Conservation (phyloP, 106 monocot species). For the Dioscorea zingiberensis region DNA sequence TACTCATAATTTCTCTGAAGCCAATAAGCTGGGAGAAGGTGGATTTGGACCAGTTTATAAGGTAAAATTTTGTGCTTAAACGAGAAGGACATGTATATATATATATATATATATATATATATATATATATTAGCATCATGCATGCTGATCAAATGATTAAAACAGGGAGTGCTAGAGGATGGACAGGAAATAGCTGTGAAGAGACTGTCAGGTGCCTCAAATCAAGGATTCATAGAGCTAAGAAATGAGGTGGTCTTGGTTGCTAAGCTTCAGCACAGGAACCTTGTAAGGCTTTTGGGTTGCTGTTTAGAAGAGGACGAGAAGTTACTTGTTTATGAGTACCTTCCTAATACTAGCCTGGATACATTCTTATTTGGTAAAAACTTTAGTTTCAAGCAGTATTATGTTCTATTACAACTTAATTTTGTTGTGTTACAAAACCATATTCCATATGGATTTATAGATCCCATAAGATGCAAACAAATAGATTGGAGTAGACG, state of each 20-base stretch:
- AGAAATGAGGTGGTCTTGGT: conserved; percentile 14
- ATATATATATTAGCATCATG: background rate
- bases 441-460: background rate
- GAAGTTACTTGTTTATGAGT: conserved; percentile 24
- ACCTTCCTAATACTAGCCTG: conserved; percentile 10
- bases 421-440: background rate
- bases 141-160: too few relatives aligned
- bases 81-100: background rate
- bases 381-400: background rate
- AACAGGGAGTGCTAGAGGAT: conserved; percentile 9
- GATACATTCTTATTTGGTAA: conserved; percentile 15
- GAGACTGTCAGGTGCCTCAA: conserved; percentile 5
- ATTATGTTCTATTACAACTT: too few relatives aligned
- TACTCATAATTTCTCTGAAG: background rate
- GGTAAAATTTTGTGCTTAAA: background rate
- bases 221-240: conserved; percentile 11
- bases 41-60: background rate
- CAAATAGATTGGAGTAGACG: conserved; percentile 4
- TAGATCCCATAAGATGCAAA: conserved; percentile 4
- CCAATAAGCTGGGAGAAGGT: background rate
- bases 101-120: too few relatives aligned
- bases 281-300: conserved; percentile 15
- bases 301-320: conserved; percentile 13
- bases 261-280: conserved; percentile 20
- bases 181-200: conserved; percentile 19